Conservation (phyloP, 1,284 basidiomycete genomes). For the Puccinia horiana region DNA sequence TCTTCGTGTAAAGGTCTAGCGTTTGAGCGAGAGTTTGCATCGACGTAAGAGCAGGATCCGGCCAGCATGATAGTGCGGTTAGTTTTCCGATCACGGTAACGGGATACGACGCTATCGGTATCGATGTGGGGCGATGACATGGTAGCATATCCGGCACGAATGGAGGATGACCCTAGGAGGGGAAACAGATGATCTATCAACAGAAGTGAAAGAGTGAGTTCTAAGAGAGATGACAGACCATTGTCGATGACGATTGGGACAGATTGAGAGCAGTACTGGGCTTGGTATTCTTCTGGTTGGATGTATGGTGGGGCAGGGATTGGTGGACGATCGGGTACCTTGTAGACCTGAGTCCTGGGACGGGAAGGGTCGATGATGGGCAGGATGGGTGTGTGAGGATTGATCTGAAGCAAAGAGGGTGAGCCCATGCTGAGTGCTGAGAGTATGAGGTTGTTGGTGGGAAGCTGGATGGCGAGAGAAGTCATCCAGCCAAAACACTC, state of each 20-base stretch:
- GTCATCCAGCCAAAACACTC: too few relatives aligned
- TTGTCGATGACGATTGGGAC: constrained; percentile 86
- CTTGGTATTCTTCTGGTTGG: constrained; percentile 24
- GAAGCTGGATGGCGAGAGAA: too few relatives aligned
- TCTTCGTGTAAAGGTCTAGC: constrained; percentile 82
- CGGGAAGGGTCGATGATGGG: constrained; percentile 38
- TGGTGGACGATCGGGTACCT: constrained; percentile 36
- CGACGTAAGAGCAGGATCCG: constrained; percentile 78
- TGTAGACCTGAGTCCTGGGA: constrained; percentile 42
- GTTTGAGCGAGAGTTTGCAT: constrained; percentile 76
- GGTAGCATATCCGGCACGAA: constrained; percentile 81
- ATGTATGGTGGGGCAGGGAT: constrained; percentile 31
- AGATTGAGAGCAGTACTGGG: constrained; percentile 22
- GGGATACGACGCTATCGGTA: constrained; percentile 73
- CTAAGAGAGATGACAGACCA: constrained; percentile 60
- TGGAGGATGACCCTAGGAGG: constrained; percentile 68
- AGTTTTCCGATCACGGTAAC: constrained; percentile 81
- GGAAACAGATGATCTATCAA: background rate
- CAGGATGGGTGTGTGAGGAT: constrained; percentile 32
- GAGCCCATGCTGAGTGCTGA: too few relatives aligned
- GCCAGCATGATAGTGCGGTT: constrained; percentile 79
- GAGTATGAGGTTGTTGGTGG: background rate
- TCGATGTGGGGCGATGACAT: constrained; percentile 62
- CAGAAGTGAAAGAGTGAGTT: background rate
- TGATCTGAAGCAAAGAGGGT: constrained; percentile 1